These are phyloP conservation scores for Tulasnella calospora DNA, from an alignment of 768 basidiomycete species.

Conservation along the genomic window DNA sequence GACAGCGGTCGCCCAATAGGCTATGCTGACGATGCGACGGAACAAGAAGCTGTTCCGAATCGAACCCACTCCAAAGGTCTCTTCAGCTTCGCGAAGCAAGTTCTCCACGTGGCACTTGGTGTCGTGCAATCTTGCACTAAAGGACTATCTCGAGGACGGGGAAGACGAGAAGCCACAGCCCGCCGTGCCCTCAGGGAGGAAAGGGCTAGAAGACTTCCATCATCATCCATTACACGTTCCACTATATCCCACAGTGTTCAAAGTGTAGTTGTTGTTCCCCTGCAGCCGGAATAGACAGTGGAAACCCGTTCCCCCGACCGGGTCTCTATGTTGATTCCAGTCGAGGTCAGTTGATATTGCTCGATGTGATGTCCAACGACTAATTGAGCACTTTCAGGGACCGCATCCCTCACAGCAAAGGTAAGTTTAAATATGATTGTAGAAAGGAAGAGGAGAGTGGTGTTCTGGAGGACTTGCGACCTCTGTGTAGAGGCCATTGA, in stretches of 20 bases:
- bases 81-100: not conserved
- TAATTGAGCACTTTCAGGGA: no score
- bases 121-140: not conserved
- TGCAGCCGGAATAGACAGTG: not conserved
- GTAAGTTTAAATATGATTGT: no score
- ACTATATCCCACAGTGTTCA: not conserved
- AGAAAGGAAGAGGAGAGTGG: no score
- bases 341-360: no score
- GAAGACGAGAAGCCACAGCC: not conserved
- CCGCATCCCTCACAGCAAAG: no score
- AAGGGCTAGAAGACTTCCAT: not conserved
- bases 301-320: not conserved
- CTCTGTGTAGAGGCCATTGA: no score
- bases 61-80: not conserved
- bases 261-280: not conserved
- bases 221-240: not conserved
- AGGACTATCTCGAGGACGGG: not conserved
- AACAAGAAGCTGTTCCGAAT: not conserved
- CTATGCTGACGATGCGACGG: not conserved
- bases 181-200: not conserved
- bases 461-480: no score
- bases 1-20: not conserved
- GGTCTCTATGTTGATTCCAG: no score
- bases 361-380: no score
- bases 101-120: not conserved